Base-by-base conservation (phyloP, 345 rosid species). In the sweet orange (Citrus sinensis) region DNA sequence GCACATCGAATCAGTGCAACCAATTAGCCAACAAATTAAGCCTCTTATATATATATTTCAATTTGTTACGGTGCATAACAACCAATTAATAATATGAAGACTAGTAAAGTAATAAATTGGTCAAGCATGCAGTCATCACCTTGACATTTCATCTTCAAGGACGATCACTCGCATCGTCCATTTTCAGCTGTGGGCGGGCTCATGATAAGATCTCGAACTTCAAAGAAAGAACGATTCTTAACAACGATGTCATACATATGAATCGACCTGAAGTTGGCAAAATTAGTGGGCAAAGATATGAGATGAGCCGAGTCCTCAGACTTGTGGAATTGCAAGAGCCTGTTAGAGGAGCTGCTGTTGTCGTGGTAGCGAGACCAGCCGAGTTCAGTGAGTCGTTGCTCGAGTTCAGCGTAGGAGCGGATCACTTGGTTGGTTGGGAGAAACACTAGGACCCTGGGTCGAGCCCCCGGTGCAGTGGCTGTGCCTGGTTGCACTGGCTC, bases 201-300 rank as follows among this genome's bases (percentile, higher is more conserved):
- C 49, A 0, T 32, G 46, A 5, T 46, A 10, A 76, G 81, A 25
- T 88, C 88, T 30, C 92, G 90, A 49, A 89, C 94, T 87, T 89
- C 81, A 46, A 91, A 91, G 85, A 87, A 87, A 64, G 87, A 84
- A 1, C 87, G 85, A 71, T 89, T 91, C 84, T 91, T 89, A 40
- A 91, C 92, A 64, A 91, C 94, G 75, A 91, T 87, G 77, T 91
- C 94, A 32, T 88, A 91, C 92, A 91, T 87, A 56, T 91, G 90
- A 27, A 83, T 24, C 37, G 87, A 32, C 70, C 70, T 87, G 73
- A 91, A 75, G 80, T 79, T 35, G 79, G 81, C 67, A 76, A 89
- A 91, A 24, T 82, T 61, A 2, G 5, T 32, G 9, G 94, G 94
- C 10, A 91, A 83, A 13, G 94, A 91, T 34, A 91, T 87, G 66